Evolutionary conservation across 345 rosid species (phyloP).

Genomic region (Pugionium cornutum): DNA sequence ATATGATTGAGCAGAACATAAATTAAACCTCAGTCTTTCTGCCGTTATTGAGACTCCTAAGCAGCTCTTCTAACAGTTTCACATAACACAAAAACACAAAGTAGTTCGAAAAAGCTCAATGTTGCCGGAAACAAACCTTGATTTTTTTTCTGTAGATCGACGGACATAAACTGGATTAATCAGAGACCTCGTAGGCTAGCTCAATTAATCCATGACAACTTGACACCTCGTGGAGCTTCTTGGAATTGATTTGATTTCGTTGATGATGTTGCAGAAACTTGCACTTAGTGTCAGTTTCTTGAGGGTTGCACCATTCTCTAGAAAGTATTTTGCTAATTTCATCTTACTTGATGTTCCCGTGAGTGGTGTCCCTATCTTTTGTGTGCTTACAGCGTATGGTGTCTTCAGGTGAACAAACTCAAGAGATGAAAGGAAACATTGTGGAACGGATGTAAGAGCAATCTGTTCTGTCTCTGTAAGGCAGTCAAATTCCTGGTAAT

Average conservation of each 20-base stretch:
- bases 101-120: neutral
- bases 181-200: conserved; percentile 14
- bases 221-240: conserved; percentile 11
- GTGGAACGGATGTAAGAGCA: conserved; percentile 20
- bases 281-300: conserved; percentile 8
- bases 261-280: conserved; percentile 26
- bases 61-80: neutral
- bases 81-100: neutral
- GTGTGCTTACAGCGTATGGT: neutral
- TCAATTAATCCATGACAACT: conserved; percentile 5
- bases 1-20: neutral
- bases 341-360: conserved; percentile 9
- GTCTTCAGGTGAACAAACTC: conserved; percentile 26
- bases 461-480: conserved; percentile 7
- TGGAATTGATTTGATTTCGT: conserved; percentile 21
- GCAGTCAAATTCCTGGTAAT: conserved; percentile 19
- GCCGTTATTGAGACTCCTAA: neutral
- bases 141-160: neutral
- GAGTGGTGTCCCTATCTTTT: conserved; percentile 12
- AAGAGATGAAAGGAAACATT: conserved; percentile 23
- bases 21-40: neutral
- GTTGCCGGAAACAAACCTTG: neutral
- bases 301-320: conserved; percentile 21
- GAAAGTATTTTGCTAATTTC: conserved; percentile 28
- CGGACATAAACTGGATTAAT: no score